Percentiles rank a stretch among this genome's conserved stretches.
phyloP scores from a whole-genome alignment of 768 basidiomycete species.

The Cubamyces sp. region DNA sequence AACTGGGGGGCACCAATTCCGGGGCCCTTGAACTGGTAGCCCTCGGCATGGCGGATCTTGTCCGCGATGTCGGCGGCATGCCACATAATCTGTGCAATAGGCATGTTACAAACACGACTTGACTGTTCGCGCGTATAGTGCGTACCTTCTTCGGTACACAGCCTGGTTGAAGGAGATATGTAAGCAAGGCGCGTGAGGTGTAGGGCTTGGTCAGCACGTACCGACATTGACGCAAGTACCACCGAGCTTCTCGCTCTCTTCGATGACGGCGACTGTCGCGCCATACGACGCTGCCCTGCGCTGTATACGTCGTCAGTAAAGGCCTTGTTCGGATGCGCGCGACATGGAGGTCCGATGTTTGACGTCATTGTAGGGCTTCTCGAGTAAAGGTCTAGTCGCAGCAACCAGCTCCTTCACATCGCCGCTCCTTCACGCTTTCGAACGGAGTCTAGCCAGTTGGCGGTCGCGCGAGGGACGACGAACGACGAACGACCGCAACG shows the following conservation, averaged over 20 bases:
- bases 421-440: too few species aligned
- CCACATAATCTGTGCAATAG: constrained; percentile 86
- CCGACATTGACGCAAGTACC: constrained; percentile 99
- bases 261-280: constrained; percentile 90
- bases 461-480: not conserved
- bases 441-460: not conserved
- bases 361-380: constrained; percentile 1
- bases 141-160: constrained; percentile 96
- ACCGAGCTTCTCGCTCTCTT: constrained; percentile 73
- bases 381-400: too few species aligned
- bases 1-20: constrained; percentile 61
- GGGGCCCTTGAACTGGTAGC: constrained; percentile 71
- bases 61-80: constrained; percentile 91
- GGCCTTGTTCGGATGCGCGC: not conserved
- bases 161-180: constrained; percentile 46
- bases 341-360: not conserved
- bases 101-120: not conserved
- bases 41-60: constrained; percentile 75
- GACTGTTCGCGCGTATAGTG: not conserved
- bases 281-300: constrained; percentile 91
- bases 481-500: not conserved
- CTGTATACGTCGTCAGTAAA: constrained; percentile 44
- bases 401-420: too few species aligned
- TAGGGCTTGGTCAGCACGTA: constrained; percentile 31
- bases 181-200: not conserved